Base-by-base conservation (phyloP, 2,329 filamentous ascomycete species). In the Immersiporthe knoxdaviesiana region DNA sequence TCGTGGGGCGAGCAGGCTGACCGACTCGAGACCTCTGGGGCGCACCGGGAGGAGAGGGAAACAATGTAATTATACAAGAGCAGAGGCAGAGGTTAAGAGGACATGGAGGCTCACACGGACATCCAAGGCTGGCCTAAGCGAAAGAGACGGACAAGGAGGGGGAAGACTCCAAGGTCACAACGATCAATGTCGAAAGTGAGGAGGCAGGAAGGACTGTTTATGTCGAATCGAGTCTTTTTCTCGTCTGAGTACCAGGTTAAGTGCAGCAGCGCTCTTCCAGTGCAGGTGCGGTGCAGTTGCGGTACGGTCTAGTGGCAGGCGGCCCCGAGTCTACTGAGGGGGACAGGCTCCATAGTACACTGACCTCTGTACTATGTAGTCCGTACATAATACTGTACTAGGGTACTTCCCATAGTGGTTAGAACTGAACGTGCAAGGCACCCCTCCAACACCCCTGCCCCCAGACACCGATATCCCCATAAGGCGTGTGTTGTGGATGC, bases 121-220 rank as follows among this genome's bases (percentile, higher is more conserved):
- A 50, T 37, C 32, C 32, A 8, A 37, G 32, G 18, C 21, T 35
- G 24, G 61, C 61, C 61, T 41, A 10, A 27, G 39, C 14, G 39
- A 41, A 41, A 50, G 61, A 52, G 41, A 27, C 37, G 12, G 62
- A 37, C 30, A 27, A n/a, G 47, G 39, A 37, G 37, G 7, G n/a
- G n/a, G 58, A 41, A 41, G 21, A 35, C 8, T 10, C 5, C 1
- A 21, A 44, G 35, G 59, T 44, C 59, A 62, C 6, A 18, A 18
- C n/a, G 30, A 32, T 64, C 12, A 64, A 64, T 37, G 39, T 47
- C 61, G 47, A 64, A 64, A n/a, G 10, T 30, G 62, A 64, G 62
- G 62, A 64, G 62, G 44, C 14, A 35, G n/a, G 27, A 47, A n/a
- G n/a, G 35, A 7, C 41, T 64, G 62, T 64, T 64, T 64, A 64